These are phyloP conservation scores for Aspergillus awamori DNA, from an alignment of 2,329 filamentous ascomycete species.

Conservation along the genomic window DNA sequence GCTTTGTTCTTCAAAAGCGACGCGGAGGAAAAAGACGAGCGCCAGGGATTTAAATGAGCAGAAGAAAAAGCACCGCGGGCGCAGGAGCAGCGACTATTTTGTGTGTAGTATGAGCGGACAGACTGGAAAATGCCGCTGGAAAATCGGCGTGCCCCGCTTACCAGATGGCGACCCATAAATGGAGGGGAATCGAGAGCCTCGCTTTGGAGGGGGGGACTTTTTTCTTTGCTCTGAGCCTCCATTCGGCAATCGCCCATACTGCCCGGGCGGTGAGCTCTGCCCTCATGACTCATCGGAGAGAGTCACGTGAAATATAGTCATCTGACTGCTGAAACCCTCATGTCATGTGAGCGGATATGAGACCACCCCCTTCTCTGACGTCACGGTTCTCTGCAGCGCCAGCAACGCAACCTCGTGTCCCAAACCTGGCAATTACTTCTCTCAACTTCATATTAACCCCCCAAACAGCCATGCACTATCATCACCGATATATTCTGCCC, in stretches of 20 bases:
- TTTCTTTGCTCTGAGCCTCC: slow-evolving; percentile 31
- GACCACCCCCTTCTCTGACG: slow-evolving; percentile 17
- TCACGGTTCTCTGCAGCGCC: slow-evolving; percentile 12
- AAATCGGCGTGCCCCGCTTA: slow-evolving; percentile 45
- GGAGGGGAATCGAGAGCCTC: slow-evolving; percentile 21
- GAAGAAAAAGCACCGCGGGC: slow-evolving; percentile 16
- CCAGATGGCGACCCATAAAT: slow-evolving; percentile 43
- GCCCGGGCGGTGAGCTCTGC: slow-evolving; percentile 32
- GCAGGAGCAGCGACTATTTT: slow-evolving; percentile 23
- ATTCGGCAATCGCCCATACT: slow-evolving; percentile 24
- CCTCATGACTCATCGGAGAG: background rate
- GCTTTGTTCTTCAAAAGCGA: slow-evolving; percentile 19
- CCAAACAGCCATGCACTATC: background rate
- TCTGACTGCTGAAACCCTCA: slow-evolving; percentile 22
- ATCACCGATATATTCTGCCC: background rate
- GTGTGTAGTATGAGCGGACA: slow-evolving; percentile 21
- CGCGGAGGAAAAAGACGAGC: slow-evolving; percentile 15
- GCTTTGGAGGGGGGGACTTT: slow-evolving; percentile 30
- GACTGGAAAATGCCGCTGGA: slow-evolving; percentile 33
- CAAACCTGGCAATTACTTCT: background rate
- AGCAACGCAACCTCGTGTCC: background rate
- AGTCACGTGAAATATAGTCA: background rate
- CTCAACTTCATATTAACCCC: background rate
- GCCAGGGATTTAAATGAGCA: slow-evolving; percentile 12
- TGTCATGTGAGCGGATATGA: background rate